Conservation (phyloP, 2,329 filamentous ascomycete species). For the Mycosphaerelloides madeirae region DNA sequence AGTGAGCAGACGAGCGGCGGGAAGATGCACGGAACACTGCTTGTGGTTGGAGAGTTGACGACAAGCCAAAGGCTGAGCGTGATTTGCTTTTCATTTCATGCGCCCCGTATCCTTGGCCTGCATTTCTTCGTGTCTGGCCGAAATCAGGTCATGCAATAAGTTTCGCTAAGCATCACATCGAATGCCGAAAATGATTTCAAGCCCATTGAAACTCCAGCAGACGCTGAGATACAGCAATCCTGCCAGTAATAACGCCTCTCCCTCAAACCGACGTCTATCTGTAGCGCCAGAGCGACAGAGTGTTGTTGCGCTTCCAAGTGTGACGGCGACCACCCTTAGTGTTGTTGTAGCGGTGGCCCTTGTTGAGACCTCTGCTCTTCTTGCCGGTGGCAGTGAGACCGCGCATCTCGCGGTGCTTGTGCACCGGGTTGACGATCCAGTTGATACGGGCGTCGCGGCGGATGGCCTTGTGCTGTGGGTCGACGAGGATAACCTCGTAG, state of each 20-base stretch:
- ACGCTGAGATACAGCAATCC: constrained; percentile 13
- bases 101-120: neutral
- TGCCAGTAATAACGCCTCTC: constrained; percentile 6
- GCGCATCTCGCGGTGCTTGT: constrained; percentile 99
- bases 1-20: neutral
- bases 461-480: constrained; percentile 99
- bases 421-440: constrained; percentile 99
- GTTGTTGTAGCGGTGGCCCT: constrained; percentile 99
- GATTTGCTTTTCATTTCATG: constrained; percentile 6
- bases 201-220: constrained; percentile 17
- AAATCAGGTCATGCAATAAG: constrained; percentile 1
- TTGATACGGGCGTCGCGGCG: constrained; percentile 98
- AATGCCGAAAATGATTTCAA: constrained; percentile 12
- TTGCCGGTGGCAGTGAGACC: constrained; percentile 98
- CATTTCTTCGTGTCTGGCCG: neutral
- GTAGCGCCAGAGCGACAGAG: constrained; percentile 97
- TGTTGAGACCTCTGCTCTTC: constrained; percentile 99
- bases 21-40: neutral
- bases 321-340: constrained; percentile 94
- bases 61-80: constrained; percentile 1
- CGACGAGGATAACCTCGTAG: constrained; percentile 99
- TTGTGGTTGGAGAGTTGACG: constrained; percentile 3
- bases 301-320: constrained; percentile 99
- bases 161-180: neutral
- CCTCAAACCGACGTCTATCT: constrained; percentile 54